phyloP scores from a whole-genome alignment of 1,139 yeast genomes.

The Candida smagusa region DNA sequence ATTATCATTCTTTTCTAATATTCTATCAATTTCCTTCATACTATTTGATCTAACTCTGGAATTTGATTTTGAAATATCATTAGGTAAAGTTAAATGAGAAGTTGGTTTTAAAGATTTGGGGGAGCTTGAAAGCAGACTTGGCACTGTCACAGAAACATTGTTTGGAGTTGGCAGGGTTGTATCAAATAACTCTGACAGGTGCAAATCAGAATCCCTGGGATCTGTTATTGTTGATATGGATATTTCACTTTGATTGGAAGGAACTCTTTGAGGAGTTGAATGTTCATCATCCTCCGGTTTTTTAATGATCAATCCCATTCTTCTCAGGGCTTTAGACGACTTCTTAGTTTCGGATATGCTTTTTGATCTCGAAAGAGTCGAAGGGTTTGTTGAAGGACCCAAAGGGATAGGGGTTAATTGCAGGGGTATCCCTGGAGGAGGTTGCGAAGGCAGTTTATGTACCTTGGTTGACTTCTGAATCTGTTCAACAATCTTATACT shows the following conservation, averaged over 20 bases:
- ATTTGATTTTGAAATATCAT: slow-evolving; percentile 9
- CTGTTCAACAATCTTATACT: slow-evolving; percentile 13
- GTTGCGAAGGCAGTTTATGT: slow-evolving; percentile 11
- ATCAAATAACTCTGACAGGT: slow-evolving; percentile 12
- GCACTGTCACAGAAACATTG: slow-evolving; percentile 1
- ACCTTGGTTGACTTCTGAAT: slow-evolving; percentile 8
- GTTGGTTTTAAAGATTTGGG: slow-evolving; percentile 9
- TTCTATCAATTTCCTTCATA: slow-evolving; percentile 36
- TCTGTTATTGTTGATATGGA: not conserved
- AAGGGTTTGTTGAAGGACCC: slow-evolving; percentile 10
- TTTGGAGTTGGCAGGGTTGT: slow-evolving; percentile 19
- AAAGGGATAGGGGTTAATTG: slow-evolving; percentile 3
- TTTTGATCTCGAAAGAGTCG: slow-evolving; percentile 38
- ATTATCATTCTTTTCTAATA: slow-evolving; percentile 38
- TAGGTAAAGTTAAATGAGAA: slow-evolving; percentile 7
- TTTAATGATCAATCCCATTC: slow-evolving; percentile 68
- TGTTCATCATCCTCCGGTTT: slow-evolving; percentile 27
- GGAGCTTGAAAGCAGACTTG: slow-evolving; percentile 13
- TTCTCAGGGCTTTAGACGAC: slow-evolving; percentile 55
- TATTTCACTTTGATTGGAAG: not conserved
- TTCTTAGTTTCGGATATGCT: slow-evolving; percentile 58
- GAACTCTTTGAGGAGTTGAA: not conserved
- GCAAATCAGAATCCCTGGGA: slow-evolving; percentile 3
- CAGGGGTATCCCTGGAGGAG: slow-evolving; percentile 7
- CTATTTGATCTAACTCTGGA: slow-evolving; percentile 38